These are phyloP conservation scores for Grigorovia jiainica DNA, from an alignment of 805 yeast species.

Conservation along the genomic window DNA sequence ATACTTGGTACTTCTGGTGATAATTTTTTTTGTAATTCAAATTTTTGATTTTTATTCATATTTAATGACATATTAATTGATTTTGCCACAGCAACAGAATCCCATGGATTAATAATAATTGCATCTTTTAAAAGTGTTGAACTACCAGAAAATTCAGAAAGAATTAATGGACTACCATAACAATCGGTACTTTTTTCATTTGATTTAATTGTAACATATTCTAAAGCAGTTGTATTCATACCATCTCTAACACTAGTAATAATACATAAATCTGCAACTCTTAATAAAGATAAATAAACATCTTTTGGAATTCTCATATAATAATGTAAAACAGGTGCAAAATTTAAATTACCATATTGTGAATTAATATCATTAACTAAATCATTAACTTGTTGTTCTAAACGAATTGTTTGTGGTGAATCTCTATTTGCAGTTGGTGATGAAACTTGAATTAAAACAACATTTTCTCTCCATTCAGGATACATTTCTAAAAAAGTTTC, in stretches of 20 bases:
- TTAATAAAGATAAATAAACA: constrained; percentile 78
- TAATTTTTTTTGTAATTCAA: constrained; percentile 40
- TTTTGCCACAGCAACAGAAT: constrained; percentile 84
- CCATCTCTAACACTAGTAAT: constrained; percentile 92
- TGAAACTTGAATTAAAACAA: constrained; percentile 85
- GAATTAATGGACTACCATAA: constrained; percentile 58
- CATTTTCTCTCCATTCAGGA: constrained; percentile 86
- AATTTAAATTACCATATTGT: constrained; percentile 71
- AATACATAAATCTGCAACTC: constrained; percentile 84
- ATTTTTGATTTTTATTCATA: constrained; percentile 41
- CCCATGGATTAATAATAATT: constrained; percentile 92
- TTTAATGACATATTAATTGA: constrained; percentile 61
- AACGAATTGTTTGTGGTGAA: constrained; percentile 38
- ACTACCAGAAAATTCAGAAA: constrained; percentile 92
- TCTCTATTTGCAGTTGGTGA: constrained; percentile 42
- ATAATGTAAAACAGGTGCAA: constrained; percentile 85
- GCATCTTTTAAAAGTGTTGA: constrained; percentile 64
- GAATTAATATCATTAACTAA: constrained; percentile 76
- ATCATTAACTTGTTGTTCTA: constrained; percentile 78
- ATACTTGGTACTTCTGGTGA: constrained; percentile 64
- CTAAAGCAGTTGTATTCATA: constrained; percentile 90
- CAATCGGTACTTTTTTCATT: constrained; percentile 25
- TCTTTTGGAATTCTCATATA: constrained; percentile 81
- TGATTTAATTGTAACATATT: constrained; percentile 82
- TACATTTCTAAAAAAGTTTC: constrained; percentile 80